Percentiles rank a stretch among this genome's conserved stretches.
Conservation (phyloP, 768 basidiomycete genomes). For the Sporobolomyces phaffii region DNA sequence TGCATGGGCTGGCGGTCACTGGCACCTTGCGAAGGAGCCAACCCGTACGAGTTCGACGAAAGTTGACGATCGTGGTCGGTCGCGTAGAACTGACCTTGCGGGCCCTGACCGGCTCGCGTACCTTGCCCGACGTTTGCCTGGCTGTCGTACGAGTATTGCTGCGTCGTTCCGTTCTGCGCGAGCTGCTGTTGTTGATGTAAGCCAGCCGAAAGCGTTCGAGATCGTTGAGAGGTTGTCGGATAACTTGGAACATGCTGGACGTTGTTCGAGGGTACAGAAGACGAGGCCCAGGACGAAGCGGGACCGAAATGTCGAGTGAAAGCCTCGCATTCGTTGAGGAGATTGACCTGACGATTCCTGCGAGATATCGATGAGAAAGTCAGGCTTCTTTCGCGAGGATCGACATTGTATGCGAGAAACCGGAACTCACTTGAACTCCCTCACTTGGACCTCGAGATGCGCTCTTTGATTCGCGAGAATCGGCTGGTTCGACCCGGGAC, state of each 20-base stretch:
- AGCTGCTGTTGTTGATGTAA: neutral
- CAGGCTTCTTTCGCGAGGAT: neutral
- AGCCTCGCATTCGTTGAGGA: conserved; percentile 13
- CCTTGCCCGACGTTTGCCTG: neutral
- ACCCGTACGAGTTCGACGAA: neutral
- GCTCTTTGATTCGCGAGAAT: neutral
- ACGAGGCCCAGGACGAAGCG: neutral
- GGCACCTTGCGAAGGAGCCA: neutral
- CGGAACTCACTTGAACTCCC: conserved; percentile 18
- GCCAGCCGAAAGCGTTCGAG: neutral
- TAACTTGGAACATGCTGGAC: too few relatives aligned
- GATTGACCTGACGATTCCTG: conserved; percentile 12
- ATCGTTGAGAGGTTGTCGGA: neutral
- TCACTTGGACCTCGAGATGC: neutral
- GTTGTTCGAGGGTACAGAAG: neutral
- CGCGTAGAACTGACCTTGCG: neutral
- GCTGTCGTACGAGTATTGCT: neutral
- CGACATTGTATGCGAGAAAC: neutral
- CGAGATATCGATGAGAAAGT: neutral
- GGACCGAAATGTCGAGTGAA: conserved; percentile 10
- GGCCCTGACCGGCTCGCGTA: neutral
- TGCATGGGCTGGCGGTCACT: too few relatives aligned
- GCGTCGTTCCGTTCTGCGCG: neutral
- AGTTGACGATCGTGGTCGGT: neutral
- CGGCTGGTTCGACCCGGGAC: conserved; percentile 3